Conservation (phyloP, 192 early-diverging fungal species). For the Polychytrium aggregatum region DNA sequence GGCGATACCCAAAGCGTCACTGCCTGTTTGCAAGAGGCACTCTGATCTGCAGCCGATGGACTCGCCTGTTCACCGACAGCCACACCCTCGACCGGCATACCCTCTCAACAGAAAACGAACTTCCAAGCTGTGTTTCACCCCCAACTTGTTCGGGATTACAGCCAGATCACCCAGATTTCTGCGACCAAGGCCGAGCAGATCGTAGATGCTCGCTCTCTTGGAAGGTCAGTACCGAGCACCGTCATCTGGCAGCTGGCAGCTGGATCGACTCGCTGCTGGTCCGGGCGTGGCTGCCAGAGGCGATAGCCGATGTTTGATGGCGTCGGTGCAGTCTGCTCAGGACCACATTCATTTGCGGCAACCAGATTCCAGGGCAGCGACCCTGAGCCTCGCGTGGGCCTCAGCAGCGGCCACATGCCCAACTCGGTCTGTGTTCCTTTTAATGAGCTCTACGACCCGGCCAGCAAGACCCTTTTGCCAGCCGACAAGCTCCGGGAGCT, state of each 20-base stretch:
- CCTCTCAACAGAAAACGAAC: constrained; percentile 10
- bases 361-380: constrained; percentile 54
- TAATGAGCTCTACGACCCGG: constrained; percentile 41
- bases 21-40: neutral
- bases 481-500: constrained; percentile 38
- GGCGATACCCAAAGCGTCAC: neutral
- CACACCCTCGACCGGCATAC: neutral
- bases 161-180: neutral
- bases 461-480: constrained; percentile 31
- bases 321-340: too few relatives aligned
- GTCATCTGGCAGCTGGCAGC: neutral
- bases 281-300: too few relatives aligned
- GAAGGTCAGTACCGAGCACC: constrained; percentile 12
- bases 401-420: constrained; percentile 77
- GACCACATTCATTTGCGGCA: too few relatives aligned
- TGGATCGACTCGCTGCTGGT: neutral
- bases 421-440: constrained; percentile 66
- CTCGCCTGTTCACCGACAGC: neutral
- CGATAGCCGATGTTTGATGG: too few relatives aligned
- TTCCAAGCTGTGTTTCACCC: constrained; percentile 16
- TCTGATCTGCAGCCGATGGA: neutral
- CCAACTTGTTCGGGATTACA: neutral
- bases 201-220: constrained; percentile 58
- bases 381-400: constrained; percentile 67
- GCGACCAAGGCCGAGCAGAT: constrained; percentile 29